Base-by-base conservation (phyloP, 495 filamentous ascomycete genomes). In the Viridothelium virens region DNA sequence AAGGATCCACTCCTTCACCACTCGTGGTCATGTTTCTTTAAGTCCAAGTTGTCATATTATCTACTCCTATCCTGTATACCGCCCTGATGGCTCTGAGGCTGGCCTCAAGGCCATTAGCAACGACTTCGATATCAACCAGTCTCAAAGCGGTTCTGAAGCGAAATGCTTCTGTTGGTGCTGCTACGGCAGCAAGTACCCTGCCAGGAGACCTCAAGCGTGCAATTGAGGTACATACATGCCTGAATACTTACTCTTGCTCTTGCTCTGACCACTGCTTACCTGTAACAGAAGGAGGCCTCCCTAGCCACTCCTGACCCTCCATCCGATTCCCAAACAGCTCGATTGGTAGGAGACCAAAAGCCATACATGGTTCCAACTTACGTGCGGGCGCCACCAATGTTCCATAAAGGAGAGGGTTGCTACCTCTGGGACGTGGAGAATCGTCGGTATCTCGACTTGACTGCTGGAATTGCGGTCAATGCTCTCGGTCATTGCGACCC, bases 361-460 rank as follows among this genome's bases (percentile, higher is more conserved):
- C 88, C 89, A 1, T 96, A 84, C 78, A 96, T 98, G 92, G 89
- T 98, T 4, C 86, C 91, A 31, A 98, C 94, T 56, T 98, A 98
- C 76, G 87, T 90, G 63, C 89, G 94, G 44, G 93, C 94, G n/a
- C 81, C 87, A 46, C 91, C 90, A 7, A 86, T 97, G 76, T 96
- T 98, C 77, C 83, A 90, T 59, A 91, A 86, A 72, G 94, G 92
- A 65, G 79, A 88, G 70, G 94, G 94, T 1, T 91, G 86, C 63
- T 91, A 92, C 73, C 74, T 98, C 61, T 96, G 85, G 85, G 94
- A 98, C 76, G 76, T 94, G 62, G 91, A 96, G 78, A 89, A 93
- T 74, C 80, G 90, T 61, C 85, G 85, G 69, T 98, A 96, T 73
- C 81, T 98, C 36, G 94, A 98, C 78, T 88, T 97, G 67, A 97